Evolutionary conservation across 148 eudicot genomes (phyloP), one percentile per base, ranked within the genome.

Genomic region (Vaccinium darrowii): DNA sequence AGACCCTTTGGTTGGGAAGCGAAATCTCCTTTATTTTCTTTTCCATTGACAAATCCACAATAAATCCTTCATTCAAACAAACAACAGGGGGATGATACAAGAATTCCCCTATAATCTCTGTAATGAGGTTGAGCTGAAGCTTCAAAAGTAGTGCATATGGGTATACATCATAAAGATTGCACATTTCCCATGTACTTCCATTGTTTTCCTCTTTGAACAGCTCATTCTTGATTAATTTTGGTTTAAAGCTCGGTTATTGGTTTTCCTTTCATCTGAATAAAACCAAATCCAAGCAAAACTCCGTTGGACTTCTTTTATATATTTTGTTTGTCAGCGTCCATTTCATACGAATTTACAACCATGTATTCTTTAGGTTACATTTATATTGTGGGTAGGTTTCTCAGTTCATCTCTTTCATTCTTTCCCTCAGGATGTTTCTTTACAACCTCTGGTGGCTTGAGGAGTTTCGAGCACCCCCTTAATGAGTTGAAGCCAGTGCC

Each of bases 401-500:
- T 76, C n/a, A 0, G 25, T 63, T 77, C 52, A 33, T 65, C 75
- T 8, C 21, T 76, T n/a, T 60, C 30, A 4, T 79, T 67, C 0
- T 43, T 79, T 62, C 23, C 83, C 60, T 19, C 83, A 95, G 98
- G 98, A 65, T 94, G 98, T 87, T 94, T 95, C 89, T 95, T 87
- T 83, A 95, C 98, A 19, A 90, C 91, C 83, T 90, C 98, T 7
- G 95, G 96, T 21, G 98, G 98, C 30, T 80, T 95, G 87, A 91
- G 98, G 90, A 95, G 98, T 84, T 95, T 87, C 12, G 95, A 93
- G 87, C 98, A 93, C 80, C 98, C 98, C 2, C 85, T 84, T 6
- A 94, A 93, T 23, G 94, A 89, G 89, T 52, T 95, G 75, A 95
- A 93, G 91, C 86, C 98, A 33, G 95, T 93, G 86, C 98, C 98